Evolutionary conservation across 177 flowering plant genomes (phyloP).

Genomic region (Vitis hybrid): DNA sequence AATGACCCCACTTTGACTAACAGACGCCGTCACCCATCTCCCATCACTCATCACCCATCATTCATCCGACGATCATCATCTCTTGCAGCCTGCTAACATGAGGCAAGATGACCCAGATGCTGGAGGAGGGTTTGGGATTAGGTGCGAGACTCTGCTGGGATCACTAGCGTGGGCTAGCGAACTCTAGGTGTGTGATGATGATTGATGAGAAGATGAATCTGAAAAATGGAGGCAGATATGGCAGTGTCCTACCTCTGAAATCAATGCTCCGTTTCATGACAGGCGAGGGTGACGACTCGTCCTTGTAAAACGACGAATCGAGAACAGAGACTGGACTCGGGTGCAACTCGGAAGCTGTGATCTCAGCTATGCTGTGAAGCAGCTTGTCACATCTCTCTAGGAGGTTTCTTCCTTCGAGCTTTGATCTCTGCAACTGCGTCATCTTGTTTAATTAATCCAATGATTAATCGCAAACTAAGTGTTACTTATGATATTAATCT

Average conservation of each 20-base stretch:
- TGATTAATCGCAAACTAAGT: background rate
- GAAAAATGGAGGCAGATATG: background rate
- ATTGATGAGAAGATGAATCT: background rate
- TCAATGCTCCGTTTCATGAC: constrained; percentile 65
- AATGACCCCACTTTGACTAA: constrained; percentile 3
- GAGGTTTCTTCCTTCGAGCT: constrained; percentile 61
- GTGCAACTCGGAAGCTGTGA: constrained; percentile 59
- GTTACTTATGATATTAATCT: background rate
- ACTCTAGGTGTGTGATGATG: no score
- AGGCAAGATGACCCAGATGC: no score
- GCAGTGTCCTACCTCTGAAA: constrained; percentile 57
- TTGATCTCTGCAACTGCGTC: constrained; percentile 38
- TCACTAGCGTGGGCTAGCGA: no score
- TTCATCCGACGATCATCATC: no score
- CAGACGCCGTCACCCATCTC: constrained; percentile 4
- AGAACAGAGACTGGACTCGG: constrained; percentile 96
- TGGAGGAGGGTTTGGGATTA: no score
- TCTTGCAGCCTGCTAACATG: no score
- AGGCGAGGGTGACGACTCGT: constrained; percentile 81
- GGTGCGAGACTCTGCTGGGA: no score
- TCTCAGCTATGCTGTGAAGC: constrained; percentile 79
- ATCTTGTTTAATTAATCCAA: background rate
- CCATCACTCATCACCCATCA: background rate
- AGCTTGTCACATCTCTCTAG: constrained; percentile 83
- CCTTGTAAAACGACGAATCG: constrained; percentile 84